Conservation (phyloP, 805 yeast genomes). For the Metschnikowia kofuensis region DNA sequence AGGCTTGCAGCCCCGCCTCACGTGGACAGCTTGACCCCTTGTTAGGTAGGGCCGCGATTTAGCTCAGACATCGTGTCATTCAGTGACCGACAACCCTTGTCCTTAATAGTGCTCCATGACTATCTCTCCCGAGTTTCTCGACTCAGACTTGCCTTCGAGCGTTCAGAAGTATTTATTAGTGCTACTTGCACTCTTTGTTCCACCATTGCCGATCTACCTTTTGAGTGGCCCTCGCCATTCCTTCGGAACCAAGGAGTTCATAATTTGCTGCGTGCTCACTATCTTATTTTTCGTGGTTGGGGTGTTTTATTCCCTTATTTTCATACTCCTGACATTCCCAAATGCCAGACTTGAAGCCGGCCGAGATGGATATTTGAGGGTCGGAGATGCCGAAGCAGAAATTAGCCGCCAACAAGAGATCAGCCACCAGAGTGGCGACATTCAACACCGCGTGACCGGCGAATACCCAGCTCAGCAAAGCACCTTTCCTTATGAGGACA, state of each 20-base stretch:
- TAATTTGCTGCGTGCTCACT: constrained; percentile 27
- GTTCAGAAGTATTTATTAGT: constrained; percentile 26
- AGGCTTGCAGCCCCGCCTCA: too few species aligned
- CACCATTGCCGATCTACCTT: constrained; percentile 39
- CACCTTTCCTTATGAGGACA: neutral
- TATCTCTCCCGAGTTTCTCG: constrained; percentile 13
- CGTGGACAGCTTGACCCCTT: too few species aligned
- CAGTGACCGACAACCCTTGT: neutral
- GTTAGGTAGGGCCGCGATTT: neutral
- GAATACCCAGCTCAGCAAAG: neutral
- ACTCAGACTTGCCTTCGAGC: constrained; percentile 10
- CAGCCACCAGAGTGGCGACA: constrained; percentile 9
- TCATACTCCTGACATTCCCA: constrained; percentile 23
- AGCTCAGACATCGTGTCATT: neutral
- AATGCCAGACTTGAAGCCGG: constrained; percentile 8
- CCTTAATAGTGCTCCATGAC: neutral
- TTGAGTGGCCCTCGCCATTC: constrained; percentile 26
- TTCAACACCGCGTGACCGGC: constrained; percentile 1
- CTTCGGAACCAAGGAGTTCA: constrained; percentile 34
- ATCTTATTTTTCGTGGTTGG: constrained; percentile 30
- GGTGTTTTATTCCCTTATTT: constrained; percentile 29
- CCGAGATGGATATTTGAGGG: constrained; percentile 21
- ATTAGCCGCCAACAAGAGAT: neutral
- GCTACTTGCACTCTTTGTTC: constrained; percentile 32
- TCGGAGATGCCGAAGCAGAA: constrained; percentile 20